Evolutionary conservation across 441 rosid genomes (phyloP).

Genomic region (Euphorbia schlechtendalii): DNA sequence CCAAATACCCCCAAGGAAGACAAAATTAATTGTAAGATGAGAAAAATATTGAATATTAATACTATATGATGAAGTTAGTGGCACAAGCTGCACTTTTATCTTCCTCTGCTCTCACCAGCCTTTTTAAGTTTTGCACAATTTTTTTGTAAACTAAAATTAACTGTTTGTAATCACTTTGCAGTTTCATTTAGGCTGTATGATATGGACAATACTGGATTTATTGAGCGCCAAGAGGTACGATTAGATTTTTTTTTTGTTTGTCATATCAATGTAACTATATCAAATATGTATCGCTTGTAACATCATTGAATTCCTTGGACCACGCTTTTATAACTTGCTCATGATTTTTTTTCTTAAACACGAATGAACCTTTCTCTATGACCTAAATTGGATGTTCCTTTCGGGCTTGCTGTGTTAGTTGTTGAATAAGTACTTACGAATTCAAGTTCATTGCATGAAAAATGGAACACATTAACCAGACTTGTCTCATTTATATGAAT

Average conservation of each 20-base stretch:
- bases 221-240: slow-evolving; percentile 90
- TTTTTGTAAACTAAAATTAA: background rate
- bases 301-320: background rate
- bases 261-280: slow-evolving; percentile 2
- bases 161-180: slow-evolving; percentile 31
- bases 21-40: slow-evolving; percentile 74
- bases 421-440: background rate
- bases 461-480: background rate
- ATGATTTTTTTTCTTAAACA: background rate
- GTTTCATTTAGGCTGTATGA: slow-evolving; percentile 95
- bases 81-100: background rate
- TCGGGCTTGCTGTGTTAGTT: background rate
- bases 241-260: slow-evolving; percentile 10
- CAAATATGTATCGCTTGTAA: background rate
- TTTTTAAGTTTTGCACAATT: background rate
- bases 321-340: background rate
- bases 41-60: background rate
- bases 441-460: background rate
- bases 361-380: background rate
- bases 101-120: background rate
- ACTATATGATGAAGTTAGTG: background rate
- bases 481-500: slow-evolving; percentile 15
- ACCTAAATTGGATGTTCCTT: background rate
- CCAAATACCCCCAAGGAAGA: slow-evolving; percentile 72
- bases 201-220: slow-evolving; percentile 80